Conservation (phyloP, 129 eudicot species). For the sunflower (Helianthus annuus) region DNA sequence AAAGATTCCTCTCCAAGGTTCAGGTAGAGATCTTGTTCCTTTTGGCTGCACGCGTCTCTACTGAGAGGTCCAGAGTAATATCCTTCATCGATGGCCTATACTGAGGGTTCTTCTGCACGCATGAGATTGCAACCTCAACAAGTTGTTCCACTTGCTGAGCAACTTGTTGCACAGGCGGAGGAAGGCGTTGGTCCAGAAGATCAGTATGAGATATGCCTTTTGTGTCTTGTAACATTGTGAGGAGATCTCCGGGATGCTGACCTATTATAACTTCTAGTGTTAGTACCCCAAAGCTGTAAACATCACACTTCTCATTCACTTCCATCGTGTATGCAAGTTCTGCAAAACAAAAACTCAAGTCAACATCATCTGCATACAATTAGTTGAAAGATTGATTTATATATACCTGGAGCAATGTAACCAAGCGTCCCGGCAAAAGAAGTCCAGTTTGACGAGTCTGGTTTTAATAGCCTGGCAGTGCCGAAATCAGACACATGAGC, state of each 20-base stretch:
- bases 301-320: neutral
- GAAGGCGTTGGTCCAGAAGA: neutral
- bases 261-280: slow-evolving; percentile 1
- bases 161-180: neutral
- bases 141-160: neutral
- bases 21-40: neutral
- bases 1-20: neutral
- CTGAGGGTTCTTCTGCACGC: neutral
- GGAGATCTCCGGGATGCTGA: neutral
- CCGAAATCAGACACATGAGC: slow-evolving; percentile 4
- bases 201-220: neutral
- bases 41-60: neutral
- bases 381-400: neutral
- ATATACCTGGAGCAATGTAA: neutral
- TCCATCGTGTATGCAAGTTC: slow-evolving; percentile 1
- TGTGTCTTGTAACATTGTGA: neutral
- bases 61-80: neutral
- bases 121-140: neutral
- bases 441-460: slow-evolving; percentile 1
- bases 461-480: neutral
- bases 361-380: neutral
- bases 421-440: neutral
- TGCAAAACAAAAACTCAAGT: neutral
- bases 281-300: slow-evolving; percentile 6
- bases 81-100: neutral